Evolutionary conservation across 805 yeast genomes (phyloP).

Genomic region (Myxozyma geophila): DNA sequence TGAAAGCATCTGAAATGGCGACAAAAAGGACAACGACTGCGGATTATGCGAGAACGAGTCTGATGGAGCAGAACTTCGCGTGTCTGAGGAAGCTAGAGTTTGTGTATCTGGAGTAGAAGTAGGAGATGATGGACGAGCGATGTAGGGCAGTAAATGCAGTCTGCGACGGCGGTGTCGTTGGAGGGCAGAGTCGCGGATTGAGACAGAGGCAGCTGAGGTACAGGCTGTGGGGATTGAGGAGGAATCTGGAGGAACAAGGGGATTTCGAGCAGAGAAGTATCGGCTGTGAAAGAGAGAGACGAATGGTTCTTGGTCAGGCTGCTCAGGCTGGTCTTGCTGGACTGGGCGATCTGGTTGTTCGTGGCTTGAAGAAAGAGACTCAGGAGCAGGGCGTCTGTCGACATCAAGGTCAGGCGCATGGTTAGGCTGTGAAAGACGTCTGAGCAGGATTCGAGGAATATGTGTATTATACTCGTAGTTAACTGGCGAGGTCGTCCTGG

Average conservation of each 20-base stretch:
- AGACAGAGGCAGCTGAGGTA: neutral
- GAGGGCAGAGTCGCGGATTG: conserved; percentile 9
- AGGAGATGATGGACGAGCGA: neutral
- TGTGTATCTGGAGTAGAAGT: neutral
- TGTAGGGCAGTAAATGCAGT: neutral
- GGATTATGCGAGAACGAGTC: too few relatives aligned
- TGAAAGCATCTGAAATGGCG: neutral
- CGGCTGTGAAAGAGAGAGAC: neutral
- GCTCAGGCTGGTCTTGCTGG: neutral
- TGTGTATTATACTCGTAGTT: too few relatives aligned
- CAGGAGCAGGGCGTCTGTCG: neutral
- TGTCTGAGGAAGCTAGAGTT: neutral
- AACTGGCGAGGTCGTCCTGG: too few relatives aligned
- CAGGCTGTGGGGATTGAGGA: neutral
- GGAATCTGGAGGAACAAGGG: neutral
- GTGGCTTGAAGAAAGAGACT: neutral
- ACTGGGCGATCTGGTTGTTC: too few relatives aligned
- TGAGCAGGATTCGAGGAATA: too few relatives aligned
- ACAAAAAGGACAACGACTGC: neutral
- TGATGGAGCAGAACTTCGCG: neutral
- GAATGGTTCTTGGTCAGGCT: neutral
- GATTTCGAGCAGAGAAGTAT: neutral
- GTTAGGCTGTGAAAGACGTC: too few relatives aligned
- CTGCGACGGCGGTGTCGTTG: conserved; percentile 13
- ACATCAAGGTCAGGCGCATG: neutral